Conservation (phyloP, 2,329 filamentous ascomycete genomes). For the Triangularia setosa region DNA sequence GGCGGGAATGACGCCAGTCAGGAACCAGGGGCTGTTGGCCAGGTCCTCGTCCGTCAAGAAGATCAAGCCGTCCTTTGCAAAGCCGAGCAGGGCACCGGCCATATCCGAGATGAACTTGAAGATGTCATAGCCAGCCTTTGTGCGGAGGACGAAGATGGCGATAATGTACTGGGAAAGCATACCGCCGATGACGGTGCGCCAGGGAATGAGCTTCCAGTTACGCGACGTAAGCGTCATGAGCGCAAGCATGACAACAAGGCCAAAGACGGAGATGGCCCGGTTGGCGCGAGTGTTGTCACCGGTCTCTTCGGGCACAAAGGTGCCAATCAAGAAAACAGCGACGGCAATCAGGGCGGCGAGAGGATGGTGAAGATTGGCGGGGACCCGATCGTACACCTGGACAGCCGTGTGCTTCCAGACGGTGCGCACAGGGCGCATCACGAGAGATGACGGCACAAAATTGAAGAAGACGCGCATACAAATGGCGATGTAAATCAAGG, state of each 20-base stretch:
- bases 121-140: slow-evolving; percentile 75
- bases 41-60: slow-evolving; percentile 61
- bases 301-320: slow-evolving; percentile 68
- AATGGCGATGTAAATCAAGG: slow-evolving; percentile 23
- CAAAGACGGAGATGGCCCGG: slow-evolving; percentile 76
- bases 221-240: slow-evolving; percentile 67
- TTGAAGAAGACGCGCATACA: slow-evolving; percentile 17
- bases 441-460: slow-evolving; percentile 16
- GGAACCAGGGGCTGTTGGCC: slow-evolving; percentile 58
- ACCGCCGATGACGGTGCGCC: slow-evolving; percentile 81
- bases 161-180: slow-evolving; percentile 87
- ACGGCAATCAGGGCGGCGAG: slow-evolving; percentile 62
- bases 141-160: slow-evolving; percentile 82
- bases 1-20: slow-evolving; percentile 75
- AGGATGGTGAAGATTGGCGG: slow-evolving; percentile 60
- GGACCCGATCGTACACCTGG: slow-evolving; percentile 44
- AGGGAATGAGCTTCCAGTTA: slow-evolving; percentile 60
- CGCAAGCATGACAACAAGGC: slow-evolving; percentile 66
- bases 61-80: slow-evolving; percentile 65
- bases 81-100: slow-evolving; percentile 70
- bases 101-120: slow-evolving; percentile 82
- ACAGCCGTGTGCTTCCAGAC: slow-evolving; percentile 23
- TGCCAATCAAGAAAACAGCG: slow-evolving; percentile 70
- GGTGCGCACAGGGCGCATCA: slow-evolving; percentile 18
- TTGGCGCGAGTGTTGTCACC: slow-evolving; percentile 74